These are phyloP conservation scores for Boletellus emodensis DNA, from an alignment of 768 basidiomycete species.

Conservation along the genomic window DNA sequence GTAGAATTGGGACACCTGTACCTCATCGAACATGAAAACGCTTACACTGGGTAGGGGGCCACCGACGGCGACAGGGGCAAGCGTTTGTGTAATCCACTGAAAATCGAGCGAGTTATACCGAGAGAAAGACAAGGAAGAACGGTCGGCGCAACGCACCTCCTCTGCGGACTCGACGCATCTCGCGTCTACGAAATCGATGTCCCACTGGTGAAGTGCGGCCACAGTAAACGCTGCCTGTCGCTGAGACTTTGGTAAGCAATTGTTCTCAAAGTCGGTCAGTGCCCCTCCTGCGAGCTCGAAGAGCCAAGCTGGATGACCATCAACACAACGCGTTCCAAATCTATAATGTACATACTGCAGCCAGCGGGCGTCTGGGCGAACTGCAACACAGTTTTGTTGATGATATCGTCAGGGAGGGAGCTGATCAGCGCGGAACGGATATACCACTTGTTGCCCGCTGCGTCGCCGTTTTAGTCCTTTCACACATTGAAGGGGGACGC, in stretches of 20 bases:
- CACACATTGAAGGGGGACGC: not conserved
- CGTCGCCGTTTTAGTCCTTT: not conserved
- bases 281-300: conserved; percentile 89
- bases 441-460: conserved; percentile 85
- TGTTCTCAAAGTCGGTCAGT: conserved; percentile 65
- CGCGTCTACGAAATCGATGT: conserved; percentile 75
- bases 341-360: conserved; percentile 62
- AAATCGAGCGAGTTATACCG: not conserved
- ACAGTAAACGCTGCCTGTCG: conserved; percentile 82
- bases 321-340: not conserved
- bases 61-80: conserved; percentile 68
- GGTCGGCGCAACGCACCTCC: conserved; percentile 47
- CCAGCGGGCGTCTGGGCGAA: conserved; percentile 85
- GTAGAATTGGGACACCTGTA: conserved; percentile 16
- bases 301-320: conserved; percentile 64
- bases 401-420: conserved; percentile 82
- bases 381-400: conserved; percentile 75
- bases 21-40: conserved; percentile 22
- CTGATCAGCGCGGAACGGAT: conserved; percentile 81
- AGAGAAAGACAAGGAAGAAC: conserved; percentile 8
- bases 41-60: conserved; percentile 83
- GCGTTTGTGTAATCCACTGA: conserved; percentile 77
- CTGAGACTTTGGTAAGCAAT: conserved; percentile 71
- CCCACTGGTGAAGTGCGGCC: conserved; percentile 91
- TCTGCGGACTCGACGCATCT: conserved; percentile 81